Conservation (phyloP, 257 asterid genomes). For the Plantago elongata region DNA sequence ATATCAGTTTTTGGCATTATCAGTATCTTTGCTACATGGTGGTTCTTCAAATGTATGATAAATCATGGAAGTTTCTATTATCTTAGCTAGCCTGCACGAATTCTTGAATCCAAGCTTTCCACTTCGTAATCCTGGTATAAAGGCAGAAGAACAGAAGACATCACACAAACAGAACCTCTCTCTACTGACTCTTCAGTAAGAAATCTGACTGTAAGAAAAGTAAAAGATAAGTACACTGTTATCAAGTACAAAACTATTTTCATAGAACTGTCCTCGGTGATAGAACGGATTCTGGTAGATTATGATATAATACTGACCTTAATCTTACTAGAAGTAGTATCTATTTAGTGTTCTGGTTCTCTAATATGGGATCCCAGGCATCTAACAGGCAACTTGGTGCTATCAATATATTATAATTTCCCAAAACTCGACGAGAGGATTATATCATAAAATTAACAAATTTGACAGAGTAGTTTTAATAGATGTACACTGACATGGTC, state of each 20-base stretch:
- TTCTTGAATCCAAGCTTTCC: constrained; percentile 19
- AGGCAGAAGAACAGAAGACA: constrained; percentile 5
- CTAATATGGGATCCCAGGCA: too few relatives aligned
- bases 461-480: too few relatives aligned
- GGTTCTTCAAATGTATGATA: constrained; percentile 20
- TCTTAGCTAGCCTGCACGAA: constrained; percentile 25
- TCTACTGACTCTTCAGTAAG: background rate
- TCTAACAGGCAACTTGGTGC: too few relatives aligned
- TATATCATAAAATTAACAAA: too few relatives aligned
- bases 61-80: constrained; percentile 19
- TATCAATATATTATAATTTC: too few relatives aligned
- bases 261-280: background rate
- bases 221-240: background rate
- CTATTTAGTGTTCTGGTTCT: too few relatives aligned
- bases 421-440: too few relatives aligned
- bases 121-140: constrained; percentile 23
- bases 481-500: too few relatives aligned
- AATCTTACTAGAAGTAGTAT: too few relatives aligned
- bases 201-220: background rate
- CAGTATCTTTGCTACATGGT: constrained; percentile 21
- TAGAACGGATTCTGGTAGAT: too few relatives aligned
- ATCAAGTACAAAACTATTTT: constrained; percentile 1
- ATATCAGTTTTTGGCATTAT: constrained; percentile 12
- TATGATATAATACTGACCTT: too few relatives aligned
- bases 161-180: constrained; percentile 8